These are phyloP conservation scores for Gamsiella multidivaricata DNA, from an alignment of 192 early-diverging fungal genomes.

Conservation along the genomic window DNA sequence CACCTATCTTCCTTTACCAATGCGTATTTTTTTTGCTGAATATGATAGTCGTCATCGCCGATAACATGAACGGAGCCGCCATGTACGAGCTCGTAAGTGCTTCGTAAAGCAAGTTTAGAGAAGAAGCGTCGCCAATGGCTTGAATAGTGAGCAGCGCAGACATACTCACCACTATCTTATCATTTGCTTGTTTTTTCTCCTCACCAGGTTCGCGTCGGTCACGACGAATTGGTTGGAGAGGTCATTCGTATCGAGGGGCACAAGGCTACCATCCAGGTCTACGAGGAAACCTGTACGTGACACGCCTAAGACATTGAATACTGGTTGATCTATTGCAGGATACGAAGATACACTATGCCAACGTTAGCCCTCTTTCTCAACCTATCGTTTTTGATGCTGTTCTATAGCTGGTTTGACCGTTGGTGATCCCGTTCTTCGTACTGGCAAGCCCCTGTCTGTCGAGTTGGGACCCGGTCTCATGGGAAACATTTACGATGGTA, in stretches of 20 bases:
- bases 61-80: constrained; percentile 96
- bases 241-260: constrained; percentile 99
- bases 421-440: constrained; percentile 98
- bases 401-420: constrained; percentile 92
- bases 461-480: constrained; percentile 98
- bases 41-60: constrained; percentile 92
- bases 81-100: constrained; percentile 96
- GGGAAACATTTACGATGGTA: constrained; percentile 99
- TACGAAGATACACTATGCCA: no score
- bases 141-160: no score
- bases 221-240: constrained; percentile 97
- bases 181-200: no score
- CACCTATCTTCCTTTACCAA: not conserved
- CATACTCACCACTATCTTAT: no score
- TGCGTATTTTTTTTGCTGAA: constrained; percentile 7
- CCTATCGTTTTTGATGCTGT: not conserved
- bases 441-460: constrained; percentile 97
- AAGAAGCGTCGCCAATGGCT: no score
- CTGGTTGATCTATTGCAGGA: no score
- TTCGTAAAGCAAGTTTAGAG: not conserved
- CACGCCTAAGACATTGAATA: no score
- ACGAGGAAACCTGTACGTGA: constrained; percentile 94
- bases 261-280: constrained; percentile 99
- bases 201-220: constrained; percentile 92
- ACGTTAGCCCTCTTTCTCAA: not conserved